Percentiles rank a stretch among this genome's conserved stretches.
phyloP scores from a whole-genome alignment of 2,329 filamentous ascomycete species.

The Beauveria scarabaeidicola region DNA sequence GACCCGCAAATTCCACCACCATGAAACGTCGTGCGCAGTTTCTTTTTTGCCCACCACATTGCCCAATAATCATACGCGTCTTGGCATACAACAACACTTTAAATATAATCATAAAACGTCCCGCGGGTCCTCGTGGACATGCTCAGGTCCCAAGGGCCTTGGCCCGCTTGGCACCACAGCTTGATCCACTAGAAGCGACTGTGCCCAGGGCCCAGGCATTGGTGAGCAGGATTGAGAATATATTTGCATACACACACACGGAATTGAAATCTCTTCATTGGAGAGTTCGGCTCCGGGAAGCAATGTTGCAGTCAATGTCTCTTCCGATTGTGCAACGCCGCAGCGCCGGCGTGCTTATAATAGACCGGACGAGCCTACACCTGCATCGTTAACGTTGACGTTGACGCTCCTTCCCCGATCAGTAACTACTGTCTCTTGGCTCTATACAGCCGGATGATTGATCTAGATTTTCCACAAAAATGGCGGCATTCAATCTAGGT shows the following conservation, averaged over 20 bases:
- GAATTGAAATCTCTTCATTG: not conserved
- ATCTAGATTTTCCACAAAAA: not conserved
- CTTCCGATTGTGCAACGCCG: not conserved
- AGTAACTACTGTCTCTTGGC: not conserved
- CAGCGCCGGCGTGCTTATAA: not conserved
- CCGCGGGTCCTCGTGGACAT: not conserved
- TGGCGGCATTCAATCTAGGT: not conserved
- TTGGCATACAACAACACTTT: not conserved
- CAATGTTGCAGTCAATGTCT: not conserved
- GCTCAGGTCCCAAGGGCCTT: not conserved
- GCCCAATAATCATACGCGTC: not conserved
- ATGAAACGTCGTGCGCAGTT: slow-evolving; percentile 2
- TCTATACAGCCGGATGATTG: not conserved
- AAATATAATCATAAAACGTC: not conserved
- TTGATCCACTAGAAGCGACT: not conserved
- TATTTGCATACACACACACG: not conserved
- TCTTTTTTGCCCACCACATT: not conserved
- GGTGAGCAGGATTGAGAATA: slow-evolving; percentile 8
- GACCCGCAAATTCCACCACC: slow-evolving; percentile 3
- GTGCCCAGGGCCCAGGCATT: not conserved
- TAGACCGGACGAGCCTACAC: not conserved
- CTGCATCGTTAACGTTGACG: no score
- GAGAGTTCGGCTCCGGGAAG: not conserved
- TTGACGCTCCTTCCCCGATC: not conserved
- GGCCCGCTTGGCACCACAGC: not conserved